Evolutionary conservation across 2,329 filamentous ascomycete species (phyloP), one percentile per base, ranked within the genome.

Genomic region (Amesomyces nigricolor): DNA sequence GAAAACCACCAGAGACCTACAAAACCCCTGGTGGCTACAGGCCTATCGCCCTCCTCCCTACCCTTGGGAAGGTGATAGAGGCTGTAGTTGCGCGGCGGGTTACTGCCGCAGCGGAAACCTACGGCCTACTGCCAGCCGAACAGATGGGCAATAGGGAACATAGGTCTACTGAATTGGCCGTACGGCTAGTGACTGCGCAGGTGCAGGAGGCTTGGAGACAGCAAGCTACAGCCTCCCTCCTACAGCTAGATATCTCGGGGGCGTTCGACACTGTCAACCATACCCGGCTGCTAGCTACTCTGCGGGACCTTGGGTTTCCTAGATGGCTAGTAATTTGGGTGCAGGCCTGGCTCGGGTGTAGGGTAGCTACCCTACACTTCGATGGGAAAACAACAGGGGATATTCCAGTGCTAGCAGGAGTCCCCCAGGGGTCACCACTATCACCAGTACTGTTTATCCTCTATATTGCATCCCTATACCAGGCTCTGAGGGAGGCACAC

Each of bases 41-140:
- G n/a, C n/a, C n/a, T 19, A 53, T 53, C 5, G 44, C 51, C 10
- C 51, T 53, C 5, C 44, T 53, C 40, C 43, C 43, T 2, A 53
- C 44, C 7, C 14, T 53, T 11, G 32, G 51, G 19, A 53, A 53
- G 51, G 40, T 53, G 2, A 53, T 53, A 46, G 51, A 53, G 51
- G 35, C 51, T 22, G 22, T 53, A 22, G 38, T 47, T 2, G 45
- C 43, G 1, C 13, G n/a, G 19, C 37, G 32, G 32, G 40, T 47
- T 0, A 53, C 50, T 16, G 3, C n/a, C 17, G 30, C 50, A 9
- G 42, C 30, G 7, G 39, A 55, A 16, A 11, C 45, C 37, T 26
- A 54, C 14, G 46, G 46, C 46, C 32, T 55, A 39, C 45, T 39
- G 9, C 32, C 32, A 11, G 11, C 32, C 7, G 32, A 46, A 22